Conservation (phyloP, 225 moss, liverwort and hornwort genomes). For the Thuidium tamariscinum region DNA sequence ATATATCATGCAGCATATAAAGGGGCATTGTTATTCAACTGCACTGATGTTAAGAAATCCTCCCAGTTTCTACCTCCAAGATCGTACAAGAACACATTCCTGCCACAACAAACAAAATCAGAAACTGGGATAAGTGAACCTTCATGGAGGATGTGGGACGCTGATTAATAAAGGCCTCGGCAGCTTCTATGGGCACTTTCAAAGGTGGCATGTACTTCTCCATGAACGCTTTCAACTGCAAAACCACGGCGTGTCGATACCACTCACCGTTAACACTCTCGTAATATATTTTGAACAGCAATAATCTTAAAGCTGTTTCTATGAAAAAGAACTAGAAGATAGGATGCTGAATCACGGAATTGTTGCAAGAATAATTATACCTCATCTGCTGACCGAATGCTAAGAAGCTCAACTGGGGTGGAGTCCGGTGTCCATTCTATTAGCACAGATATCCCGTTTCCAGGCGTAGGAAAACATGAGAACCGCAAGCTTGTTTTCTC, state of each 20-base stretch:
- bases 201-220: constrained; percentile 49
- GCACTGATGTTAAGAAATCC: background rate
- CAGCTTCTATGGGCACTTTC: constrained; percentile 39
- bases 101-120: background rate
- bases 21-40: background rate
- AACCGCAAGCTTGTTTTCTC: constrained; percentile 30
- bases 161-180: constrained; percentile 45
- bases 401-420: constrained; percentile 31
- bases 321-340: background rate
- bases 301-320: background rate
- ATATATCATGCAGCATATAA: background rate
- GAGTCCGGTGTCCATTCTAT: constrained; percentile 35
- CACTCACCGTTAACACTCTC: background rate
- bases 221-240: constrained; percentile 44
- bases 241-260: background rate
- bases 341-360: background rate
- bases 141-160: constrained; percentile 51
- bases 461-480: constrained; percentile 45
- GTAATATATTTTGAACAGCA: background rate
- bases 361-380: background rate
- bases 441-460: constrained; percentile 36
- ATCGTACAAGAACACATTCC: background rate
- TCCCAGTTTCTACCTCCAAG: background rate
- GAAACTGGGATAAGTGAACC: background rate
- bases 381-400: constrained; percentile 28